These are phyloP conservation scores for Talaromyces sp. DNA, from an alignment of 2,329 filamentous ascomycete species.

Conservation along the genomic window DNA sequence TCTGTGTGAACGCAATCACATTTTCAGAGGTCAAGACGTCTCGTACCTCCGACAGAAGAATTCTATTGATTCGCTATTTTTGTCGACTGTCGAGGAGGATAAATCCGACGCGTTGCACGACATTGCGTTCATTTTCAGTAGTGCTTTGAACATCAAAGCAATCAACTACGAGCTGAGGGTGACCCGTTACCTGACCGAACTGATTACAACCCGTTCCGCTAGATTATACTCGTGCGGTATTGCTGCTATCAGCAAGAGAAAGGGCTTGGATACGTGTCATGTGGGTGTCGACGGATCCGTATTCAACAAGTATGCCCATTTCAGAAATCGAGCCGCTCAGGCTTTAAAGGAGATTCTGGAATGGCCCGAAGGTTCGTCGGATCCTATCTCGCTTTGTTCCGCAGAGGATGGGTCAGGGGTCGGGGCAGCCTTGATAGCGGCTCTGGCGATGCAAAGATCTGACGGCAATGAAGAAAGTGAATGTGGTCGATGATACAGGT, in stretches of 20 bases:
- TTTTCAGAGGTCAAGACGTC: slow-evolving; percentile 81
- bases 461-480: not conserved
- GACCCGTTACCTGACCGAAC: slow-evolving; percentile 79
- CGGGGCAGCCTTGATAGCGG: slow-evolving; percentile 22
- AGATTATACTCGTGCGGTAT: slow-evolving; percentile 90
- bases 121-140: slow-evolving; percentile 72
- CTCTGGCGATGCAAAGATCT: slow-evolving; percentile 17
- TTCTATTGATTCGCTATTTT: slow-evolving; percentile 81
- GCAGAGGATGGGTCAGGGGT: slow-evolving; percentile 21
- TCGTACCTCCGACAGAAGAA: slow-evolving; percentile 73
- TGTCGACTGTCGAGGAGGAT: slow-evolving; percentile 87
- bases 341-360: slow-evolving; percentile 88
- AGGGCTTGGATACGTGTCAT: slow-evolving; percentile 74
- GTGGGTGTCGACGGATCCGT: slow-evolving; percentile 94
- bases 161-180: slow-evolving; percentile 77
- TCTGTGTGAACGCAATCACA: slow-evolving; percentile 68
- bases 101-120: slow-evolving; percentile 86
- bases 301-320: slow-evolving; percentile 98
- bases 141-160: slow-evolving; percentile 66
- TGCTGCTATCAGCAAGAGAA: slow-evolving; percentile 95
- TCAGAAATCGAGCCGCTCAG: slow-evolving; percentile 79
- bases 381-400: slow-evolving; percentile 17
- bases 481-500: not conserved
- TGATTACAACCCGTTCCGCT: slow-evolving; percentile 88
- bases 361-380: slow-evolving; percentile 16